These are phyloP conservation scores for Pythium phragmiticola DNA, from an alignment of 352 stramenopile genomes.

Conservation along the genomic window DNA sequence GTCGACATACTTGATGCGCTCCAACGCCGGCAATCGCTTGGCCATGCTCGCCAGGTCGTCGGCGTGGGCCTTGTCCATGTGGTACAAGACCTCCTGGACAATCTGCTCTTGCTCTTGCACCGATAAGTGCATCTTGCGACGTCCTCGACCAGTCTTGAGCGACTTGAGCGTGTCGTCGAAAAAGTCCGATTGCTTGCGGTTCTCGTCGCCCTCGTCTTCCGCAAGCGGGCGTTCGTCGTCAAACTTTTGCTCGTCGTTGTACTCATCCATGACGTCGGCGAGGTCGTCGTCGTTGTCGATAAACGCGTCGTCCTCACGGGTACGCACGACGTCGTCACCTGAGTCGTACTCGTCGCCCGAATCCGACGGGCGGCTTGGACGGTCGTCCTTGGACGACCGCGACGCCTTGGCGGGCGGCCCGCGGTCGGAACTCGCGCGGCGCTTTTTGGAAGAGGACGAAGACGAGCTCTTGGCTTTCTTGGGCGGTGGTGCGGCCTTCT, in stretches of 20 bases:
- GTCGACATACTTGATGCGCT: conserved; percentile 86
- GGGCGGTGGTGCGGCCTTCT: conserved; percentile 31
- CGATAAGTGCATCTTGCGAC: conserved; percentile 77
- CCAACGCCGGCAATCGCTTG: conserved; percentile 57
- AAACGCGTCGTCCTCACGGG: conserved; percentile 85
- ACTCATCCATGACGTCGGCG: conserved; percentile 77
- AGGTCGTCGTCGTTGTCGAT: conserved; percentile 88
- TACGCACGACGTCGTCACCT: conserved; percentile 66
- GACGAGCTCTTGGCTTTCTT: conserved; percentile 50
- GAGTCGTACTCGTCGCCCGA: conserved; percentile 83
- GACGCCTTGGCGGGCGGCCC: conserved; percentile 8
- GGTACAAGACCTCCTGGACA: conserved; percentile 85
- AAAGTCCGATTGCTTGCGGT: conserved; percentile 59
- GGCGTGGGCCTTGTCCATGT: conserved; percentile 85
- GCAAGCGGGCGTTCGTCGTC: conserved; percentile 77
- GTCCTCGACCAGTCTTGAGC: conserved; percentile 74
- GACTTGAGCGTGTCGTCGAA: conserved; percentile 84
- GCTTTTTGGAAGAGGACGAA: conserved; percentile 23
- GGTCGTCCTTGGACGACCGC: conserved; percentile 8
- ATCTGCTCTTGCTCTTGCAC: conserved; percentile 86
- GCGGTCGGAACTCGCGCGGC: conserved; percentile 2
- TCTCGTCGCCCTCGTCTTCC: conserved; percentile 40
- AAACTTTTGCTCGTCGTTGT: conserved; percentile 75
- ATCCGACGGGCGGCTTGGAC: neutral
- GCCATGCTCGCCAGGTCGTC: conserved; percentile 74